Percentiles rank a stretch among this genome's conserved stretches.
These are phyloP conservation scores for Vachellia collinsii DNA, from an alignment of 306 rosid species.

Conservation along the genomic window DNA sequence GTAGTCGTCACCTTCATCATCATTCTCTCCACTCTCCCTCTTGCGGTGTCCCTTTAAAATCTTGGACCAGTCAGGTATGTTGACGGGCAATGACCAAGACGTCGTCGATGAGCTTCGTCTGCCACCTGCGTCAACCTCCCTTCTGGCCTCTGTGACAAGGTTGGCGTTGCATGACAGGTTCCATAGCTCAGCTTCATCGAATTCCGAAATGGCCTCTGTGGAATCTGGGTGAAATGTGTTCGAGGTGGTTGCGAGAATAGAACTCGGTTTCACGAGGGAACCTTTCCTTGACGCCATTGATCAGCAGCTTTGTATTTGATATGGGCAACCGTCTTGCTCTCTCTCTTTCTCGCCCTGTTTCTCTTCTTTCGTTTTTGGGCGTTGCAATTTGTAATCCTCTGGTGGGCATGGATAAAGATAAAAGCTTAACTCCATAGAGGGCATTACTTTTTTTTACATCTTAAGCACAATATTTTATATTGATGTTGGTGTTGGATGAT, in stretches of 20 bases:
- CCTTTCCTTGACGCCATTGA: conserved; percentile 76
- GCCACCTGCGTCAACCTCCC: conserved; percentile 13
- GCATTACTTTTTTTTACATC: neutral
- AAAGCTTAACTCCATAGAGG: neutral
- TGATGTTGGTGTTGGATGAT: neutral
- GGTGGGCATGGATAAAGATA: conserved; percentile 45
- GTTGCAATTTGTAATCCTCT: neutral
- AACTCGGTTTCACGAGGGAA: conserved; percentile 47
- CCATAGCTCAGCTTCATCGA: conserved; percentile 72
- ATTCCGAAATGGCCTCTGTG: conserved; percentile 44
- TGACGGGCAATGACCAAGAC: conserved; percentile 69
- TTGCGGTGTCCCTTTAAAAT: conserved; percentile 56
- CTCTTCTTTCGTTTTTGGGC: neutral
- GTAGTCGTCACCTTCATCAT: conserved; percentile 12
- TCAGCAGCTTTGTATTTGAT: neutral
- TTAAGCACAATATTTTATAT: neutral
- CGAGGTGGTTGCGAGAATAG: conserved; percentile 49
- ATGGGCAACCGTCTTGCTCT: neutral
- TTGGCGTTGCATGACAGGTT: conserved; percentile 4
- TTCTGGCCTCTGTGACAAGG: conserved; percentile 22
- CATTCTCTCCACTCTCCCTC: conserved; percentile 34
- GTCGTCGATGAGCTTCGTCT: neutral
- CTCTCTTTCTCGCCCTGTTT: neutral
- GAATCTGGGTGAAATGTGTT: conserved; percentile 21
- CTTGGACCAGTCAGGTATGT: conserved; percentile 86